These are phyloP conservation scores for Saccharomycopsis vini DNA, from an alignment of 805 yeast species.

Conservation along the genomic window DNA sequence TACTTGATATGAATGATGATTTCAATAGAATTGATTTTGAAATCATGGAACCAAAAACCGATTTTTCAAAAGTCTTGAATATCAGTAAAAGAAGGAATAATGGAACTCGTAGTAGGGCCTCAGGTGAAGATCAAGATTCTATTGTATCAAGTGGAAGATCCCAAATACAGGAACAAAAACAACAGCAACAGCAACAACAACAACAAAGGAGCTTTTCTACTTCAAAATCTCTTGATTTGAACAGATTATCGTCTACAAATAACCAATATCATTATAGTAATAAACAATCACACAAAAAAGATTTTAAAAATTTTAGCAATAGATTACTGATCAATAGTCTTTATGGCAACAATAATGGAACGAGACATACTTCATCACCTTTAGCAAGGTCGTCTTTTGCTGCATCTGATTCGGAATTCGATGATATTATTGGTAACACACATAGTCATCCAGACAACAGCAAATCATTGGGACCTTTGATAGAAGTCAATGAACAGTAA, in stretches of 20 bases:
- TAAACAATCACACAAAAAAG: constrained; percentile 6
- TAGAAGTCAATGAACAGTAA: constrained; percentile 15
- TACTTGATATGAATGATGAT: constrained; percentile 1
- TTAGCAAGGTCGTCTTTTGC: background rate
- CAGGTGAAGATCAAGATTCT: background rate
- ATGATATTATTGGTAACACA: no score
- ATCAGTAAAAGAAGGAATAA: background rate
- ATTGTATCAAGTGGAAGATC: background rate
- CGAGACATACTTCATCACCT: background rate
- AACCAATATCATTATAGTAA: background rate
- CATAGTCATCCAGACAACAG: no score
- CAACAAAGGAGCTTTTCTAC: background rate
- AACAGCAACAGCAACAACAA: background rate
- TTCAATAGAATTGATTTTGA: constrained; percentile 8
- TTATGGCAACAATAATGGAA: background rate
- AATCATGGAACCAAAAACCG: constrained; percentile 4
- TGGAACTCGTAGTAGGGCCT: no score
- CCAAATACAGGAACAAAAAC: background rate
- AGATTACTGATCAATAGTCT: constrained; percentile 1
- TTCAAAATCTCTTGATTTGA: constrained; percentile 11
- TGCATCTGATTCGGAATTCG: background rate
- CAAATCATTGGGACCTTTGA: constrained; percentile 8
- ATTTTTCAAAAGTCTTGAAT: background rate
- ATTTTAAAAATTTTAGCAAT: constrained; percentile 9
- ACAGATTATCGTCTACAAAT: no score